These are phyloP conservation scores for Aspergillus heteromorphus DNA, from an alignment of 495 filamentous ascomycete genomes.

Conservation along the genomic window DNA sequence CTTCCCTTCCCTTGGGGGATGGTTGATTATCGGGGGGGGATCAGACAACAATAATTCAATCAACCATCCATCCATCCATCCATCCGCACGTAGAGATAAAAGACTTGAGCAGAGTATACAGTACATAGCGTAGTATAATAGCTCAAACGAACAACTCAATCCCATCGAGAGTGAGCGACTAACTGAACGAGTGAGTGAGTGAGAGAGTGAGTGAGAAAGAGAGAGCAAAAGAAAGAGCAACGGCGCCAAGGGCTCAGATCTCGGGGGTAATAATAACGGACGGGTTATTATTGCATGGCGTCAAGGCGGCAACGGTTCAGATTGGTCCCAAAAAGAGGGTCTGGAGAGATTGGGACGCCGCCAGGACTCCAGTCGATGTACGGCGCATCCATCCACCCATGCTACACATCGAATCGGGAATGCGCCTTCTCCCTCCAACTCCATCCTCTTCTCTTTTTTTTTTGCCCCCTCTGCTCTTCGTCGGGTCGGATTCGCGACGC, in stretches of 20 bases:
- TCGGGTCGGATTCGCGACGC: conserved; percentile 12
- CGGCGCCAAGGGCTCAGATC: conserved; percentile 12
- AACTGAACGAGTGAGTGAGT: too few species aligned
- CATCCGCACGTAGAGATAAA: too few species aligned
- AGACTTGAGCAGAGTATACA: too few species aligned
- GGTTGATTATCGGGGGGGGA: too few species aligned
- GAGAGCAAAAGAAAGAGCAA: too few species aligned
- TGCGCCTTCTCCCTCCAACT: background rate
- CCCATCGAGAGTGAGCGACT: too few species aligned
- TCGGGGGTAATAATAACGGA: background rate
- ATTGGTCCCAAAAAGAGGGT: conserved; percentile 5
- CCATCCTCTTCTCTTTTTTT: too few species aligned
- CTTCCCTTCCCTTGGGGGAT: too few species aligned
- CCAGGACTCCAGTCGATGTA: background rate
- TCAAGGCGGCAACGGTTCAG: conserved; percentile 2
- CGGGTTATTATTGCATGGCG: conserved; percentile 11
- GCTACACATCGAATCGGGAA: conserved; percentile 12
- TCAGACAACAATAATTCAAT: background rate
- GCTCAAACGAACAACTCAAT: too few species aligned
- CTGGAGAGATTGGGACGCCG: conserved; percentile 6
- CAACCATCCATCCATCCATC: too few species aligned
- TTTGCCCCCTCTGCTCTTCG: background rate
- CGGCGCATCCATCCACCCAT: conserved; percentile 9
- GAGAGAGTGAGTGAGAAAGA: too few species aligned
- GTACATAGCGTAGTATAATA: too few species aligned